Conservation (phyloP, 1,139 yeast species). For the Arxiozyma heterogenica region DNA sequence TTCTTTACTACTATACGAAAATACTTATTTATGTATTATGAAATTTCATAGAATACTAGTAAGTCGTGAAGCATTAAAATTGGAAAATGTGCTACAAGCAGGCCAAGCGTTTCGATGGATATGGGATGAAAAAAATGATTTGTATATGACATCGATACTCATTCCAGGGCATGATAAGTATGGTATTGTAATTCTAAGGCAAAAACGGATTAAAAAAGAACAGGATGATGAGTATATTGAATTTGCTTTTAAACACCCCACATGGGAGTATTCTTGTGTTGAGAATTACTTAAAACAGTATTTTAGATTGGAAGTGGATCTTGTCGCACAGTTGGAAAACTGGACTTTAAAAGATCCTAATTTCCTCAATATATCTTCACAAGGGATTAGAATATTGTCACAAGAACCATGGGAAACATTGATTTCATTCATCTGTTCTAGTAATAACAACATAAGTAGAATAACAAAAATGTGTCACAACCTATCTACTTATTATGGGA, state of each 20-base stretch:
- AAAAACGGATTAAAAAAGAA: constrained; percentile 3
- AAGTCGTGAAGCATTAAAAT: constrained; percentile 41
- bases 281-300: constrained; percentile 49
- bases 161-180: constrained; percentile 13
- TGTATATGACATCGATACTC: constrained; percentile 20
- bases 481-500: constrained; percentile 66
- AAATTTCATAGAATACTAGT: background rate
- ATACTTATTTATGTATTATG: background rate
- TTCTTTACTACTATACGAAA: background rate
- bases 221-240: constrained; percentile 15
- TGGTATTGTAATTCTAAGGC: constrained; percentile 34
- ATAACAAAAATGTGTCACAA: constrained; percentile 89
- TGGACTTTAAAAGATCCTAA: constrained; percentile 56
- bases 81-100: constrained; percentile 69
- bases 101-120: constrained; percentile 67
- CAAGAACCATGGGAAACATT: constrained; percentile 98
- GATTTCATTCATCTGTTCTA: constrained; percentile 82
- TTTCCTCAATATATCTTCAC: constrained; percentile 32
- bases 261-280: constrained; percentile 8
- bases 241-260: constrained; percentile 14
- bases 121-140: constrained; percentile 15
- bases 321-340: constrained; percentile 33
- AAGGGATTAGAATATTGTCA: constrained; percentile 72
- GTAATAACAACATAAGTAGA: constrained; percentile 91
- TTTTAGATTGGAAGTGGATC: constrained; percentile 52